phyloP scores from a whole-genome alignment of 2,329 filamentous ascomycete genomes.

The Ploettnerulaceae sp. region DNA sequence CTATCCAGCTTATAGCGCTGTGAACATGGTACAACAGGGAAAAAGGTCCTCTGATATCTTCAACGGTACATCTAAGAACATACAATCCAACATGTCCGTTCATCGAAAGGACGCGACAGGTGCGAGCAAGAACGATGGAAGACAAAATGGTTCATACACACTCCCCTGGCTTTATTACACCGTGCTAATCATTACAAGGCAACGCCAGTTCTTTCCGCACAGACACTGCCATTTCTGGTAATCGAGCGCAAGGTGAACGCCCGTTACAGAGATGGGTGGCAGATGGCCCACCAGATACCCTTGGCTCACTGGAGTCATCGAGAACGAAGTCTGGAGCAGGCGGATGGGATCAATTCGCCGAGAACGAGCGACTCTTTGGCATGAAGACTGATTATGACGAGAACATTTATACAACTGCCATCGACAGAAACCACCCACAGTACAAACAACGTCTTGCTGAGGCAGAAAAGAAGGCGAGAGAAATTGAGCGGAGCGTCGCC shows the following conservation, averaged over 20 bases:
- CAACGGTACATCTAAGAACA: slow-evolving; percentile 46
- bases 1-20: slow-evolving; percentile 10
- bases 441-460: slow-evolving; percentile 74
- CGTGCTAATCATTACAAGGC: slow-evolving; percentile 44
- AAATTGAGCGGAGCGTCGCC: slow-evolving; percentile 75
- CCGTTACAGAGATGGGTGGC: slow-evolving; percentile 79
- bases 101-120: slow-evolving; percentile 56
- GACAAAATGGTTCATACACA: slow-evolving; percentile 49
- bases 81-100: slow-evolving; percentile 51
- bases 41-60: slow-evolving; percentile 34
- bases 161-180: background rate
- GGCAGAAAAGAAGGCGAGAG: slow-evolving; percentile 78
- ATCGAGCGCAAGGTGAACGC: slow-evolving; percentile 64
- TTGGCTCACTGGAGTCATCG: slow-evolving; percentile 63
- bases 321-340: slow-evolving; percentile 29
- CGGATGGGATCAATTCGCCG: slow-evolving; percentile 89
- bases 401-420: slow-evolving; percentile 86
- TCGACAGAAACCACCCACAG: slow-evolving; percentile 77
- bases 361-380: slow-evolving; percentile 83
- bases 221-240: slow-evolving; percentile 80
- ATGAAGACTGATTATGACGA: slow-evolving; percentile 89
- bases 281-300: slow-evolving; percentile 54
- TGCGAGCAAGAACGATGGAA: slow-evolving; percentile 45
- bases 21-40: slow-evolving; percentile 61
- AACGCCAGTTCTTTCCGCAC: slow-evolving; percentile 70